Percentiles rank a stretch among this genome's conserved stretches.
These are phyloP conservation scores for Chlamydomonas sphaeroides DNA, from an alignment of 139 green algal genomes.

Conservation along the genomic window DNA sequence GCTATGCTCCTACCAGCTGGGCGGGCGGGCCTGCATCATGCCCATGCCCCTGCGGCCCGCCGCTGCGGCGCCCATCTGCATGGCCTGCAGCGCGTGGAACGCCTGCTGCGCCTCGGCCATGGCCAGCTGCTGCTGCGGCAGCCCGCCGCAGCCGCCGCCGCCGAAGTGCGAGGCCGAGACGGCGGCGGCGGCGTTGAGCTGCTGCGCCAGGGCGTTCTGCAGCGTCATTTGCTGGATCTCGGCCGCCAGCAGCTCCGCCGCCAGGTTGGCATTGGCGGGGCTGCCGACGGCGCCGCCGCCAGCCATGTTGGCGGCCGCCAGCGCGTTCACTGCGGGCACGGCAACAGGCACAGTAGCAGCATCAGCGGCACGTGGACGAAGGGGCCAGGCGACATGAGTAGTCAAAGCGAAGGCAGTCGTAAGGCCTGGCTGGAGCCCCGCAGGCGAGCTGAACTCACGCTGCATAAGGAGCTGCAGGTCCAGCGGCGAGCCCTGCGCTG, in stretches of 20 bases:
- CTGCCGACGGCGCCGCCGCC: not conserved
- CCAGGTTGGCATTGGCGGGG: not conserved
- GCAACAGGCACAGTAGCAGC: not conserved
- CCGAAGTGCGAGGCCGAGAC: not conserved
- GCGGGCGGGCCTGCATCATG: too few relatives aligned
- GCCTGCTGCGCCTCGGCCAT: not conserved
- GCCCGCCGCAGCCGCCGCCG: not conserved
- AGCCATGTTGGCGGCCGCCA: not conserved
- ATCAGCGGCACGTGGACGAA: too few relatives aligned
- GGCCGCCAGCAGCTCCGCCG: conserved; percentile 27
- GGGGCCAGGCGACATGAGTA: too few relatives aligned
- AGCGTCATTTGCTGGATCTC: conserved; percentile 32
- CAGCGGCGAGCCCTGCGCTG: not conserved
- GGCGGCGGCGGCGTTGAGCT: conserved; percentile 19
- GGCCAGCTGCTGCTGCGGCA: not conserved
- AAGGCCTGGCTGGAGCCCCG: too few relatives aligned
- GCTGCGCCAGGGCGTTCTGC: conserved; percentile 13
- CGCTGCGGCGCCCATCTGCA: not conserved
- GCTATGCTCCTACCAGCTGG: too few relatives aligned
- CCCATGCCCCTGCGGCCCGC: too few relatives aligned
- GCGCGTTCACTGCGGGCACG: conserved; percentile 6
- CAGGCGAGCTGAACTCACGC: not conserved
- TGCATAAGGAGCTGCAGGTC: conserved; percentile 29
- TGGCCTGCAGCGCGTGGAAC: conserved; percentile 5
- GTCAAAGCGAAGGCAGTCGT: too few relatives aligned